Base-by-base conservation (phyloP, 2,329 filamentous ascomycete genomes). In the Coniochaeta hoffmannii region DNA sequence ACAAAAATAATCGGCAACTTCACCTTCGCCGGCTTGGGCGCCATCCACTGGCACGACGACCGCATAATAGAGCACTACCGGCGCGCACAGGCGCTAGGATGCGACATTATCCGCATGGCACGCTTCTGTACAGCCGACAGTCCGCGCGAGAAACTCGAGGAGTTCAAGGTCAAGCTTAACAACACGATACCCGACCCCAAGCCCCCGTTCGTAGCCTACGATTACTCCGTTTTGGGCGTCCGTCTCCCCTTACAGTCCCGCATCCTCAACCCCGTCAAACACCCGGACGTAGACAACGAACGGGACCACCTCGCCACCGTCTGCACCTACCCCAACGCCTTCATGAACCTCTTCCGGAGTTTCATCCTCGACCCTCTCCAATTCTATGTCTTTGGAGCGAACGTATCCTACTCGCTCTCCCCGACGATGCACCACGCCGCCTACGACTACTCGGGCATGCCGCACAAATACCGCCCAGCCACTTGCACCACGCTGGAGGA, bases 371-470 rank as follows among this genome's bases (percentile, higher is more conserved):
- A 88, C 50, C 79, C 85, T 0, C 80, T 89, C 63, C 78, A 83
- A 44, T 88, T 87, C 64, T 87, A 85, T 62, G 82, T 88, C 56
- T 78, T 89, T 44, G 87, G 87, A 17, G 83, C 80, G 28, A 84
- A 83, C 59, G 80, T 87, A 19, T 82, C 80, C 49, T 88, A 87
- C 69, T 89, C 84, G 57, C 75, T 89, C 51, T 88, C 86, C 0
- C 87, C 87, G 0, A 82, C 83, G 10, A 89, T 90, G 83, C 85
- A 89, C 65, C 83, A 81, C 57, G 81, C 85, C 11, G 87, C 86
- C 11, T 89, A 86, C 65, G 74, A 78, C 53, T 78, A 77, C 24
- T 83, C 81, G 57, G 85, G 85, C 17, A 83, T 90, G 79, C 81
- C 81, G 3, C 87, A 90, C 64, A 76, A 76, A 4, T 89, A 86